Conservation (phyloP, 352 stramenopile species). For the Phytophthora ramorum region DNA sequence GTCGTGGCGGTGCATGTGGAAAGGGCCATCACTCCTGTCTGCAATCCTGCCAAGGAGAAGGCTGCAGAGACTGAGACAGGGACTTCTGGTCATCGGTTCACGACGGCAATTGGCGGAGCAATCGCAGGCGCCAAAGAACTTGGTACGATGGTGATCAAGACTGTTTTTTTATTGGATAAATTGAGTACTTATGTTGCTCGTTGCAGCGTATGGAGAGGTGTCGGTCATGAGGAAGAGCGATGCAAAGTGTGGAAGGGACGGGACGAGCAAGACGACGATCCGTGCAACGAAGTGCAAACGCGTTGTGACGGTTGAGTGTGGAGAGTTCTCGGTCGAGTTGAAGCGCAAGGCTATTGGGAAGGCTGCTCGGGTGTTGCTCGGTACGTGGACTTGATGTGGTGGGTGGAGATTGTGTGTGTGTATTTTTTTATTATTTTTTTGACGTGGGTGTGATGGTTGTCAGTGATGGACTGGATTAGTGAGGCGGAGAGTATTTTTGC, state of each 20-base stretch:
- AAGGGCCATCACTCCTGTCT: slow-evolving; percentile 9
- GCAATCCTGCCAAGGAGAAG: neutral
- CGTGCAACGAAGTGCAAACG: slow-evolving; percentile 29
- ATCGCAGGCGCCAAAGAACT: slow-evolving; percentile 51
- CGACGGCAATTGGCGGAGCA: slow-evolving; percentile 49
- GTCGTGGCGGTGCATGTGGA: slow-evolving; percentile 54
- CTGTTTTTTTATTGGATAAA: neutral
- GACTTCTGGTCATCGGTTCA: slow-evolving; percentile 34
- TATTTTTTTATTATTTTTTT: no score
- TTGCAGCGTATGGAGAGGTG: slow-evolving; percentile 54
- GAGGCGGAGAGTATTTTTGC: slow-evolving; percentile 50
- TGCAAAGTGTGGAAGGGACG: slow-evolving; percentile 9
- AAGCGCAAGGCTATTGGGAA: slow-evolving; percentile 35
- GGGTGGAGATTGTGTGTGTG: neutral
- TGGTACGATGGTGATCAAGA: slow-evolving; percentile 30
- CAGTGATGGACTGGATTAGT: slow-evolving; percentile 68
- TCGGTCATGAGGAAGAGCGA: slow-evolving; percentile 31
- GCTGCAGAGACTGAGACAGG: neutral
- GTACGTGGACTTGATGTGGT: slow-evolving; percentile 6
- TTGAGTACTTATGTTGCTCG: neutral
- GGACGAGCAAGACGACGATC: slow-evolving; percentile 18
- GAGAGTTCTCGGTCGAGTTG: slow-evolving; percentile 34
- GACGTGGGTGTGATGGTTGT: neutral
- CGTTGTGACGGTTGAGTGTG: slow-evolving; percentile 33
- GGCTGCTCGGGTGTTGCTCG: slow-evolving; percentile 36